Evolutionary conservation across 768 basidiomycete genomes (phyloP).

Genomic region (Asterophora lycoperdoides): DNA sequence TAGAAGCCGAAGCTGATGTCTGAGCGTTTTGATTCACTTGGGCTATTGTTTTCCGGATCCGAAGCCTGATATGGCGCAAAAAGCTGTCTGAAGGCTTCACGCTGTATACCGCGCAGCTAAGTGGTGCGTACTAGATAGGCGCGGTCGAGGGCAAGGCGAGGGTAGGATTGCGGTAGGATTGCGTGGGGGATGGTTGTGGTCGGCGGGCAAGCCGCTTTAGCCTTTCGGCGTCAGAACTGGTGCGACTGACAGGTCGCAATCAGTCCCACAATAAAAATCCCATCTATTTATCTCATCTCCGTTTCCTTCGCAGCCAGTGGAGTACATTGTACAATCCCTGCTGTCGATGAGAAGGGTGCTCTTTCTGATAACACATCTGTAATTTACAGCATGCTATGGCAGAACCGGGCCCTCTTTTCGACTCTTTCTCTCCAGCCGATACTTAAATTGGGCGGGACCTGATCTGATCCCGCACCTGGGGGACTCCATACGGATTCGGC

Average conservation of each 20-base stretch:
- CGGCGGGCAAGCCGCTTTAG: conserved; percentile 15
- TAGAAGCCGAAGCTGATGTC: conserved; percentile 19
- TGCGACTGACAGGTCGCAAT: conserved; percentile 20
- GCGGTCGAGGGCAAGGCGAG: not conserved
- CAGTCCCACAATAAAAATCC: conserved; percentile 15
- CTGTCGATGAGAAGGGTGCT: no score
- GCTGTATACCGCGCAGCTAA: not conserved
- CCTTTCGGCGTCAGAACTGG: conserved; percentile 17
- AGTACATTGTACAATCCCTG: not conserved
- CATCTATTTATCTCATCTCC: conserved; percentile 32
- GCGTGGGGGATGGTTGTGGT: conserved; percentile 17
- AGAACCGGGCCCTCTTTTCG: no score
- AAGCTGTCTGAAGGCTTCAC: not conserved
- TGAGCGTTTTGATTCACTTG: conserved; percentile 19
- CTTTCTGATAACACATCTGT: no score
- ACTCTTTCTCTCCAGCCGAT: not conserved
- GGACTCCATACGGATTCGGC: no score
- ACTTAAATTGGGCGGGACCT: not conserved
- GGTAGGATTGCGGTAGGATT: not conserved
- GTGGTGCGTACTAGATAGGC: not conserved
- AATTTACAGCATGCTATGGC: no score
- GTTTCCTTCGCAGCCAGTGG: conserved; percentile 23
- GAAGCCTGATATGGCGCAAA: not conserved
- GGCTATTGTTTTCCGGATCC: conserved; percentile 14
- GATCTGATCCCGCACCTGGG: conserved; percentile 2